Conservation (phyloP, 108 stramenopile species). For the Hondaea fermentalgiana region DNA sequence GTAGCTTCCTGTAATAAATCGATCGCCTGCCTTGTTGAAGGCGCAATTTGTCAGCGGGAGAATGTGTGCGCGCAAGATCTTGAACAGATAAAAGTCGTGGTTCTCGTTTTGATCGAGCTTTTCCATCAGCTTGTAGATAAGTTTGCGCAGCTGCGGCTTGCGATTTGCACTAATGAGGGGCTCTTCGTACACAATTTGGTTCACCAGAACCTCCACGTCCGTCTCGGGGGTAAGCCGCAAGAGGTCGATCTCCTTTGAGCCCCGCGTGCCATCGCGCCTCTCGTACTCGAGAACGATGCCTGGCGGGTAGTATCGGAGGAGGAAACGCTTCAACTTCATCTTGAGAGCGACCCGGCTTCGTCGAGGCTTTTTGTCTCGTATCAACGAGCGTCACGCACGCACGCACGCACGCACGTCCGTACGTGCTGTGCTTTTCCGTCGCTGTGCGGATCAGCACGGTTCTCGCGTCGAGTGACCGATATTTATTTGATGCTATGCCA, state of each 20-base stretch:
- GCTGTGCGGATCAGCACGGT: too few species aligned
- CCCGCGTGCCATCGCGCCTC: conserved; percentile 44
- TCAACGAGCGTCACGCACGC: too few species aligned
- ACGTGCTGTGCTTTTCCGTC: too few species aligned
- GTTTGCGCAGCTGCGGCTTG: conserved; percentile 50
- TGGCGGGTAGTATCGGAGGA: conserved; percentile 58
- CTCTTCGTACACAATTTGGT: conserved; percentile 57
- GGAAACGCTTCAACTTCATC: conserved; percentile 54
- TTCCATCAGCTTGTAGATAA: conserved; percentile 39
- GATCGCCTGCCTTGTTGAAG: conserved; percentile 61
- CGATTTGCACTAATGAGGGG: conserved; percentile 47
- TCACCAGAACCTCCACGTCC: conserved; percentile 42
- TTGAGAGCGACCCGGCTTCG: not conserved
- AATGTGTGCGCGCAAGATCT: conserved; percentile 59
- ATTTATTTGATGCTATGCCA: too few species aligned
- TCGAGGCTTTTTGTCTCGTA: too few species aligned
- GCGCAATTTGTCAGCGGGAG: conserved; percentile 61
- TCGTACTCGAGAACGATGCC: conserved; percentile 61
- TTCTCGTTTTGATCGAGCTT: conserved; percentile 47
- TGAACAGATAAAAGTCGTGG: conserved; percentile 57
- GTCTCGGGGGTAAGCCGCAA: conserved; percentile 52
- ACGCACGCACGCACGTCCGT: too few species aligned
- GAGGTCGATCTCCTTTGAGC: conserved; percentile 58
- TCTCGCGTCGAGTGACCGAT: too few species aligned
- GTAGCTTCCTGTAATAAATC: conserved; percentile 60